Conservation (phyloP, 257 asterid genomes). For the Capsicum chinense region DNA sequence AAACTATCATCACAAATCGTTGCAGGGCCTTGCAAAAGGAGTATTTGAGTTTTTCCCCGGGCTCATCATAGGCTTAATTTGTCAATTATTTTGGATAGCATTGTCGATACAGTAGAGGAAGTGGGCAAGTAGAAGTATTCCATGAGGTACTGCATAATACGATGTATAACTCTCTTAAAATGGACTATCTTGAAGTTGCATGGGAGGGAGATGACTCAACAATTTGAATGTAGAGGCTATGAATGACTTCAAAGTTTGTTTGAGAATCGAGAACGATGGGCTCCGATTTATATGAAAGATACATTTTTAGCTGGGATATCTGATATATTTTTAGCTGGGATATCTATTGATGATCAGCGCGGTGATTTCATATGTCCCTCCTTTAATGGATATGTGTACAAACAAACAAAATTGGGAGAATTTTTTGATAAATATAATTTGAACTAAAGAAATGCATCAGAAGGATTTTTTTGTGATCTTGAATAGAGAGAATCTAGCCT, state of each 20-base stretch:
- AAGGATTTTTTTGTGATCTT: constrained; percentile 40
- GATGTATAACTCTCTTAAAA: constrained; percentile 26
- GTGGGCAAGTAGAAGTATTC: constrained; percentile 35
- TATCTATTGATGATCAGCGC: constrained; percentile 20
- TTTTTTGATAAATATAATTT: constrained; percentile 36
- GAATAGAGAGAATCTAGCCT: constrained; percentile 36
- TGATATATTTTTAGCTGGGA: constrained; percentile 41
- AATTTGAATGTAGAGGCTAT: constrained; percentile 33
- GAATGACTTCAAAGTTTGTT: constrained; percentile 41
- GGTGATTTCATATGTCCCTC: not conserved
- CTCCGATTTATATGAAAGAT: not conserved
- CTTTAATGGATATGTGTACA: constrained; percentile 39
- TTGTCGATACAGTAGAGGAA: constrained; percentile 34
- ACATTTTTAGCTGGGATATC: constrained; percentile 41
- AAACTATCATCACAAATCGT: constrained; percentile 43
- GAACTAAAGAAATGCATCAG: constrained; percentile 32
- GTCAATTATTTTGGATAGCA: constrained; percentile 39
- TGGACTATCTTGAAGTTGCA: constrained; percentile 41
- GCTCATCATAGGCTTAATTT: constrained; percentile 32
- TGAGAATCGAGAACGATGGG: constrained; percentile 48
- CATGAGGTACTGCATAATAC: constrained; percentile 13
- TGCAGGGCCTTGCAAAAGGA: constrained; percentile 43
- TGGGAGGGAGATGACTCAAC: constrained; percentile 45
- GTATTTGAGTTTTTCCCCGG: constrained; percentile 48
- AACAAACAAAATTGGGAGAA: constrained; percentile 41